Evolutionary conservation across 768 basidiomycete genomes (phyloP).

Genomic region (Jaapia argillacea): DNA sequence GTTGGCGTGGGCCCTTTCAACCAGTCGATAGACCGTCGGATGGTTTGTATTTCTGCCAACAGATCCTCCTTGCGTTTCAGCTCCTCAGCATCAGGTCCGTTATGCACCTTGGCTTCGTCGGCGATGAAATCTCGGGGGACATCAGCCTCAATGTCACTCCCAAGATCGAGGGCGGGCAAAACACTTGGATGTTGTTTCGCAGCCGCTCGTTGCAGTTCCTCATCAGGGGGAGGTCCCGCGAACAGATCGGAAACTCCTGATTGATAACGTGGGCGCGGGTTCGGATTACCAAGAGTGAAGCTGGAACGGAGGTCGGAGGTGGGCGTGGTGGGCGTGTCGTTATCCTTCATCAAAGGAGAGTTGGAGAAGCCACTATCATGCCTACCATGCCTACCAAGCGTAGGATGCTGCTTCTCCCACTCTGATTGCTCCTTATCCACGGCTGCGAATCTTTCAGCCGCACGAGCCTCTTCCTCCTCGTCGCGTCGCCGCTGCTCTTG

Average conservation of each 20-base stretch:
- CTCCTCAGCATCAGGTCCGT: constrained; percentile 35
- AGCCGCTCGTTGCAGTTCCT: constrained; percentile 45
- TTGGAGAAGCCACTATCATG: constrained; percentile 55
- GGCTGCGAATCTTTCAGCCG: constrained; percentile 57
- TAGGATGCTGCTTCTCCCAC: constrained; percentile 85
- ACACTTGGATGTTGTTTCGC: constrained; percentile 44
- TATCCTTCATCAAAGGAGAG: constrained; percentile 57
- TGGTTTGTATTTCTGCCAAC: constrained; percentile 67
- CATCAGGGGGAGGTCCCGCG: constrained; percentile 49
- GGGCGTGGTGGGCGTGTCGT: constrained; percentile 26
- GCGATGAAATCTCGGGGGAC: constrained; percentile 63
- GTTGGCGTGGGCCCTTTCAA: constrained; percentile 64
- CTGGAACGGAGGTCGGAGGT: constrained; percentile 38
- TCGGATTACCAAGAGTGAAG: constrained; percentile 36
- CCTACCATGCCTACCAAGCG: constrained; percentile 47
- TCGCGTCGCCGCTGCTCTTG: constrained; percentile 66
- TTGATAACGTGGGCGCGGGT: constrained; percentile 46
- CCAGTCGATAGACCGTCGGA: constrained; percentile 69
- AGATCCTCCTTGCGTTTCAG: constrained; percentile 62
- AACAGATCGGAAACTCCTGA: constrained; percentile 72
- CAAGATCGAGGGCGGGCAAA: constrained; percentile 68
- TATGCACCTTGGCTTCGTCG: constrained; percentile 23
- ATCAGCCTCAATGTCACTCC: constrained; percentile 62
- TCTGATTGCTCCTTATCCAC: constrained; percentile 62
- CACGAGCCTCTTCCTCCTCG: constrained; percentile 64